phyloP scores from a whole-genome alignment of 495 filamentous ascomycete genomes.

The Thozetella sp. region DNA sequence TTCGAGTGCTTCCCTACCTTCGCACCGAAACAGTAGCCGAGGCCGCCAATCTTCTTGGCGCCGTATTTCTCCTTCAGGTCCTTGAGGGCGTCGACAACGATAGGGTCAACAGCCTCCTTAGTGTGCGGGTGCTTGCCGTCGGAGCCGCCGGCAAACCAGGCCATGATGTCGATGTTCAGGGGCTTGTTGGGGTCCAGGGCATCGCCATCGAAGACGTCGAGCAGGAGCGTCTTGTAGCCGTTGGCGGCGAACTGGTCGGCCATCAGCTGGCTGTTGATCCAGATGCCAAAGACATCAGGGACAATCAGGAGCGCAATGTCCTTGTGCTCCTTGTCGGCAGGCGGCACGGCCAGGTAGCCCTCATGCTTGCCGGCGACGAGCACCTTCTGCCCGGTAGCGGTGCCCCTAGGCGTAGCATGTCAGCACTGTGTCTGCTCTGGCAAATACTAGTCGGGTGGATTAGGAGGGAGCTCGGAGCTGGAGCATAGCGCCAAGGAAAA shows the following conservation, averaged over 20 bases:
- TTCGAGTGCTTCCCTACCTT: constrained; percentile 37
- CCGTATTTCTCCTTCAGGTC: constrained; percentile 48
- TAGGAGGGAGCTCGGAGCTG: no score
- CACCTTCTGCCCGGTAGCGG: constrained; percentile 40
- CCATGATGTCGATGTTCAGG: constrained; percentile 56
- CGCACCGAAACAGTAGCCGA: constrained; percentile 82
- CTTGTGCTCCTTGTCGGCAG: constrained; percentile 40
- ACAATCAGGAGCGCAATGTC: constrained; percentile 57
- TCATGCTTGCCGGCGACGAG: constrained; percentile 44
- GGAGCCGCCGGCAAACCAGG: constrained; percentile 58
- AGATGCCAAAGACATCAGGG: constrained; percentile 72
- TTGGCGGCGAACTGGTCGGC: constrained; percentile 83
- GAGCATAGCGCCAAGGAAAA: no score
- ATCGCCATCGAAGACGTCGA: constrained; percentile 80
- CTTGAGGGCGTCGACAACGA: constrained; percentile 46
- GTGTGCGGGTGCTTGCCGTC: constrained; percentile 61
- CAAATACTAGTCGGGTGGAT: no score
- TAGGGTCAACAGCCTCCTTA: constrained; percentile 53
- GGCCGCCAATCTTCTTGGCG: constrained; percentile 67
- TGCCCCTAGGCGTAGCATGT: no score
- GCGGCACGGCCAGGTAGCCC: constrained; percentile 51
- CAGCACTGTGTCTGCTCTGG: no score
- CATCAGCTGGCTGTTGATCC: constrained; percentile 75
- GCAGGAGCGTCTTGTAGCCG: constrained; percentile 76
- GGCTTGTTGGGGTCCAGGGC: constrained; percentile 57